Base-by-base conservation (phyloP, 768 basidiomycete species). In the Imleria badia region DNA sequence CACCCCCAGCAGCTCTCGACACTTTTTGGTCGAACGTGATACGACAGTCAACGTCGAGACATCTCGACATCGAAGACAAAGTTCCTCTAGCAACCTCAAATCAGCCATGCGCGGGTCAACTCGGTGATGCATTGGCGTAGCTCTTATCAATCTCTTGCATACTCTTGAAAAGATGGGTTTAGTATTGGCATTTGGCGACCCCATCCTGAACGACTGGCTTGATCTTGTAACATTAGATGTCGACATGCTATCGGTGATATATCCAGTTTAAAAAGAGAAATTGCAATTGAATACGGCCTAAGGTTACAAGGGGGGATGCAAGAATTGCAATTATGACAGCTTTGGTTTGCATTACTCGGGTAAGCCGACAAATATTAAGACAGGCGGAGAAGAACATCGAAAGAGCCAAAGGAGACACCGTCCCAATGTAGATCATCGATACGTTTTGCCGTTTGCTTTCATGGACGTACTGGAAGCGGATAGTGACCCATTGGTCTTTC, bases 371-470 rank as follows among this genome's bases (percentile, higher is more conserved):
- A 41, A 65, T 61, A 65, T 44, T 59, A 62, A 54, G 55, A 51
- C 42, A 48, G 49, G 46, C 41, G 53, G 51, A 31, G 49, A 62
- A 43, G 40, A 60, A 54, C 10, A 63, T 51, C 61, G 53, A 63
- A 57, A 57, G 54, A 39, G 56, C 56, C 66, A 64, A 60, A 64
- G 63, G 60, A 44, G 39, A 43, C 19, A 35, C 13, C 41, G 48
- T 48, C 30, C 42, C 48, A 52, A 35, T 38, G 38, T 58, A 47
- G 58, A 66, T 82, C 75, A 85, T 66, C 85, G 81, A 66, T 78
- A 73, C 20, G 79, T 73, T 69, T 87, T 87, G 61, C 83, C 85
- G 55, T 85, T 86, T 26, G 81, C 72, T 68, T 82, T 80, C 60
- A 69, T 58, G 51, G 81, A 72, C 17, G 75, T 62, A 47, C 69